These are phyloP conservation scores for Coprinellus micaceus DNA, from an alignment of 768 basidiomycete genomes.

Conservation along the genomic window DNA sequence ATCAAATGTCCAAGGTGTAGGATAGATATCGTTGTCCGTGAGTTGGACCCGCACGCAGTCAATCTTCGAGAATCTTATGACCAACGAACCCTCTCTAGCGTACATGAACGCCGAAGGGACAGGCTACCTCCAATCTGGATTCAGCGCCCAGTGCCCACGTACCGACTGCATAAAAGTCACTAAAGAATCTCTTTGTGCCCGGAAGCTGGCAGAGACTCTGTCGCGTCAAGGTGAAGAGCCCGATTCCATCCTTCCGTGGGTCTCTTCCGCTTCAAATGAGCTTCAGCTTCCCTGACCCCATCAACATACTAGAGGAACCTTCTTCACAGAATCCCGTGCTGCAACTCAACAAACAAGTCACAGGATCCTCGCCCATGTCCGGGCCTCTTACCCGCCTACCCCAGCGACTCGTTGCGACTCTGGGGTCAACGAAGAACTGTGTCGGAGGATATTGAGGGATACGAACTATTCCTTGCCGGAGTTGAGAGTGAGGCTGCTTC, in stretches of 20 bases:
- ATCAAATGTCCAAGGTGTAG: conserved; percentile 27
- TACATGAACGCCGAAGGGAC: conserved; percentile 36
- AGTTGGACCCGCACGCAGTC: conserved; percentile 3
- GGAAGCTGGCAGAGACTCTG: conserved; percentile 42
- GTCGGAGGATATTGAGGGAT: no score
- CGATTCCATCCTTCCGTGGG: background rate
- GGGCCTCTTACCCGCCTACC: no score
- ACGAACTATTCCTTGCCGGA: background rate
- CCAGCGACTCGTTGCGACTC: no score
- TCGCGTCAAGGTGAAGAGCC: conserved; percentile 19
- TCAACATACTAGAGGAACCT: no score
- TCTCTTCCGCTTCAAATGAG: background rate
- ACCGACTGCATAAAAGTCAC: conserved; percentile 37
- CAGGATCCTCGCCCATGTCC: no score
- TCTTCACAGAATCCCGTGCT: no score
- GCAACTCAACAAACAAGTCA: no score
- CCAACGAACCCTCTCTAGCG: conserved; percentile 25
- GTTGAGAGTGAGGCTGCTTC: conserved; percentile 11
- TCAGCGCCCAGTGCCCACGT: conserved; percentile 29
- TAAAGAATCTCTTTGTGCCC: conserved; percentile 36
- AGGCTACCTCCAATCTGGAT: conserved; percentile 47
- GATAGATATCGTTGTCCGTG: conserved; percentile 21
- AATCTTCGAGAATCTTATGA: background rate
- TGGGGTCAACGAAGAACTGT: no score
- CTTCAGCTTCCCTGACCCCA: no score